Percentiles rank a stretch among this genome's conserved stretches.
Conservation (phyloP, 305 asterid genomes). For the Fraxinus angustifolia region DNA sequence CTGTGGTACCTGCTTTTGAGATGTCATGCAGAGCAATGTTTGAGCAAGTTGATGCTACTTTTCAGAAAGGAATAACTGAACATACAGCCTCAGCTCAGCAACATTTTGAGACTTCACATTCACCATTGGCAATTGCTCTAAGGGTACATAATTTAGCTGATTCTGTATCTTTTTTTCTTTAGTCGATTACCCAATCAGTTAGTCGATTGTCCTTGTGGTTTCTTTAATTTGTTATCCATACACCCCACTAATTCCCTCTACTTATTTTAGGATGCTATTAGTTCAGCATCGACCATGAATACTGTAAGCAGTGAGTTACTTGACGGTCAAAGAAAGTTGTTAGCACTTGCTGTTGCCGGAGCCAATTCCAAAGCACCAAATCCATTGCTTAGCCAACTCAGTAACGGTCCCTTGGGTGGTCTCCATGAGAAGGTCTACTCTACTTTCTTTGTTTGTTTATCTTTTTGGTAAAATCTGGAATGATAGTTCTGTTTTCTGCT, state of each 20-base stretch:
- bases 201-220: background rate
- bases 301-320: conserved; percentile 73
- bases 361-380: conserved; percentile 56
- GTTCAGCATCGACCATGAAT: conserved; percentile 71
- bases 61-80: conserved; percentile 85
- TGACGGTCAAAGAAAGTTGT: conserved; percentile 77
- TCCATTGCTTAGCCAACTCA: conserved; percentile 62
- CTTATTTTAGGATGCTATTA: conserved; percentile 66
- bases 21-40: conserved; percentile 87
- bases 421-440: conserved; percentile 74
- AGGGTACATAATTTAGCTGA: conserved; percentile 44
- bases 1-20: conserved; percentile 83
- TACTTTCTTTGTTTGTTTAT: conserved; percentile 11
- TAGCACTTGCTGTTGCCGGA: conserved; percentile 70
- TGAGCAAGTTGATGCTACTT: conserved; percentile 81
- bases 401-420: conserved; percentile 73
- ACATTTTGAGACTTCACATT: conserved; percentile 76
- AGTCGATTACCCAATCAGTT: background rate
- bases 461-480: background rate
- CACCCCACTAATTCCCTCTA: background rate
- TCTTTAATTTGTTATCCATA: conserved; percentile 16
- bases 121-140: conserved; percentile 70
- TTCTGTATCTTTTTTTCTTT: background rate
- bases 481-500: background rate
- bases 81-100: conserved; percentile 67